phyloP scores from a whole-genome alignment of 2,329 filamentous ascomycete genomes.

The Alternaria sp. region DNA sequence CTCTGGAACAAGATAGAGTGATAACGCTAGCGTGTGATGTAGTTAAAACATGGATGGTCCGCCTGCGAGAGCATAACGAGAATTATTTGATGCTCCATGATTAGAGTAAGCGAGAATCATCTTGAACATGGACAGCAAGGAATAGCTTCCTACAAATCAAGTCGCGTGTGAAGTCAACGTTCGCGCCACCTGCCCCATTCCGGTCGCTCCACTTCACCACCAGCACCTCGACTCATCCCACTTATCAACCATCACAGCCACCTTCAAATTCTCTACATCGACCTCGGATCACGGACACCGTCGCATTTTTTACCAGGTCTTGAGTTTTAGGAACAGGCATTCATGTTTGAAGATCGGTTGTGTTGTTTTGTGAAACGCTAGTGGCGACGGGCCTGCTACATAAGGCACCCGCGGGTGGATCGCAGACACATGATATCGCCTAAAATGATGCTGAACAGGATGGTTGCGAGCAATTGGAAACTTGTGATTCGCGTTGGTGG shows the following conservation, averaged over 20 bases:
- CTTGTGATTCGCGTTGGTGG: conserved; percentile 16
- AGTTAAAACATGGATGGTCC: not conserved
- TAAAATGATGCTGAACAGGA: not conserved
- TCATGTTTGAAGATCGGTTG: conserved; percentile 33
- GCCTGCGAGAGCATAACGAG: not conserved
- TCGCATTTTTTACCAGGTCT: conserved; percentile 10
- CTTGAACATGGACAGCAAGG: not conserved
- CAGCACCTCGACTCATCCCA: conserved; percentile 10
- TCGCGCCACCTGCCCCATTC: conserved; percentile 16
- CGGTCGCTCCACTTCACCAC: not conserved
- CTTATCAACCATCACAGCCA: conserved; percentile 10
- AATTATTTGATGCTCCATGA: not conserved
- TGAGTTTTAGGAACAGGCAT: conserved; percentile 15
- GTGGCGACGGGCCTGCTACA: conserved; percentile 32
- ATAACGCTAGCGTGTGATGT: not conserved
- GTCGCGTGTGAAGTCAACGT: not conserved
- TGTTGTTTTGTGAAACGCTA: conserved; percentile 39
- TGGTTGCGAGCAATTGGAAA: not conserved
- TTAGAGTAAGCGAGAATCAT: not conserved
- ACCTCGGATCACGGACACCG: not conserved
- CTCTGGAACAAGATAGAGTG: not conserved
- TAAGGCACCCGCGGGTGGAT: conserved; percentile 1
- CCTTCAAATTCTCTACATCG: not conserved
- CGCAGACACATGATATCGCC: conserved; percentile 9
- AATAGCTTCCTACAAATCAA: no score